Conservation (phyloP, 768 basidiomycete species). For the Auriscalpium orientale region DNA sequence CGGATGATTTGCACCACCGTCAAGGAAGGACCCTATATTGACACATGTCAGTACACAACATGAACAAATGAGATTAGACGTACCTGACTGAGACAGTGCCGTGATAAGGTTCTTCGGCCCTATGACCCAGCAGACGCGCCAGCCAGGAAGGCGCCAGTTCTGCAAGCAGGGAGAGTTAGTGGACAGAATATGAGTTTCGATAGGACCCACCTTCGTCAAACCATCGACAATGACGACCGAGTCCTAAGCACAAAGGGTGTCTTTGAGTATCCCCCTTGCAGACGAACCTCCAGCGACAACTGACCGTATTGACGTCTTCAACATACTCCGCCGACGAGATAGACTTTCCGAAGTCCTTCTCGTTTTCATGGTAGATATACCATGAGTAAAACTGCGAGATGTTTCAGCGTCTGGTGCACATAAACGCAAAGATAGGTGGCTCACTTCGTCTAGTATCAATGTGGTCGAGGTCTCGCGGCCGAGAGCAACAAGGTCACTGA, state of each 20-base stretch:
- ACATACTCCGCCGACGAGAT: conserved; percentile 79
- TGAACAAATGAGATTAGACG: conserved; percentile 7
- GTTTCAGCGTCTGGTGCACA: not conserved
- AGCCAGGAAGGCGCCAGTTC: conserved; percentile 94
- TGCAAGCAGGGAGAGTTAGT: conserved; percentile 29
- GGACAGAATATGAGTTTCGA: not conserved
- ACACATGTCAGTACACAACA: not conserved
- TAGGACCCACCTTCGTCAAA: conserved; percentile 65
- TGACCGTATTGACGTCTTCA: conserved; percentile 74
- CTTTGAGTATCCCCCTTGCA: not conserved
- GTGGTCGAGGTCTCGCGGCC: conserved; percentile 69
- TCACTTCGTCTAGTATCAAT: conserved; percentile 75
- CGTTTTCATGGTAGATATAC: conserved; percentile 85
- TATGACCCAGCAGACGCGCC: conserved; percentile 90
- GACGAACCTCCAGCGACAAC: conserved; percentile 5
- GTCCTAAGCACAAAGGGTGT: conserved; percentile 37
- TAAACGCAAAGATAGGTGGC: not conserved
- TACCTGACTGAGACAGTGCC: conserved; percentile 85
- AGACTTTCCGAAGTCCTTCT: conserved; percentile 66
- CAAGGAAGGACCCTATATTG: conserved; percentile 72
- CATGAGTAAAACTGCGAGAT: conserved; percentile 78
- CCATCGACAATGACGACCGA: conserved; percentile 84
- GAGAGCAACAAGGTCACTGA: conserved; percentile 70
- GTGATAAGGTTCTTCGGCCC: conserved; percentile 85
- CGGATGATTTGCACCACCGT: conserved; percentile 93